Conservation (phyloP, 352 stramenopile genomes). For the Pythium myriotylum region DNA sequence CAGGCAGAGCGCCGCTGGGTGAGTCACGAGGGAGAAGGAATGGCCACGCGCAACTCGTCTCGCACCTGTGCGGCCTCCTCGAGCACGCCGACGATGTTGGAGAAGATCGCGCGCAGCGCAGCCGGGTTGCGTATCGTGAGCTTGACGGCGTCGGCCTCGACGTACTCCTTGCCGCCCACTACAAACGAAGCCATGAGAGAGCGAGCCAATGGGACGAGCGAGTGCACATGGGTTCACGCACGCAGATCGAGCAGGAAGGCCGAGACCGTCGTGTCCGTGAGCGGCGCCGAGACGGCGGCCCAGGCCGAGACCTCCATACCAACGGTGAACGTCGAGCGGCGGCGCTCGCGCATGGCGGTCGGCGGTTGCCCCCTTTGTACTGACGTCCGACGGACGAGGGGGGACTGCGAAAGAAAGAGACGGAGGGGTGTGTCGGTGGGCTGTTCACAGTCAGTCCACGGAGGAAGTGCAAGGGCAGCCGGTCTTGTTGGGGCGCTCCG, state of each 20-base stretch:
- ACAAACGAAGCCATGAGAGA: slow-evolving; percentile 4
- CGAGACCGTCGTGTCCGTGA: slow-evolving; percentile 29
- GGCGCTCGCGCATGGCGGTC: slow-evolving; percentile 20
- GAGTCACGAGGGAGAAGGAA: not conserved
- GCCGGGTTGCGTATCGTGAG: slow-evolving; percentile 68
- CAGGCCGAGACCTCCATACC: slow-evolving; percentile 31
- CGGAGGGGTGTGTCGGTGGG: slow-evolving; percentile 1
- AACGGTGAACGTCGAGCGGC: slow-evolving; percentile 32
- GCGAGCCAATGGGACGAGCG: not conserved
- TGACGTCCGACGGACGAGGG: slow-evolving; percentile 6
- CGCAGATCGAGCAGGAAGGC: slow-evolving; percentile 50
- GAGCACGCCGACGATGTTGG: slow-evolving; percentile 63
- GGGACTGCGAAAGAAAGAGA: slow-evolving; percentile 19
- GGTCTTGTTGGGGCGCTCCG: no score
- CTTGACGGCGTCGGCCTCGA: slow-evolving; percentile 54
- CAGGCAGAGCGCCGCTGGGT: slow-evolving; percentile 1
- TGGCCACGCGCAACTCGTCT: not conserved
- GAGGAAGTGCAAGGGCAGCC: not conserved
- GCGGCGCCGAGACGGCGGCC: slow-evolving; percentile 26
- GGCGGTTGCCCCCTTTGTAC: not conserved
- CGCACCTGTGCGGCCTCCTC: slow-evolving; percentile 63
- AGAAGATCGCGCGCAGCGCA: slow-evolving; percentile 65
- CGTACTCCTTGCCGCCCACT: slow-evolving; percentile 73
- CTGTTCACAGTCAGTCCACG: slow-evolving; percentile 6
- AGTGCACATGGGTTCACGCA: slow-evolving; percentile 34